These are phyloP conservation scores for Mycena pura DNA, from an alignment of 768 basidiomycete genomes.

Conservation along the genomic window DNA sequence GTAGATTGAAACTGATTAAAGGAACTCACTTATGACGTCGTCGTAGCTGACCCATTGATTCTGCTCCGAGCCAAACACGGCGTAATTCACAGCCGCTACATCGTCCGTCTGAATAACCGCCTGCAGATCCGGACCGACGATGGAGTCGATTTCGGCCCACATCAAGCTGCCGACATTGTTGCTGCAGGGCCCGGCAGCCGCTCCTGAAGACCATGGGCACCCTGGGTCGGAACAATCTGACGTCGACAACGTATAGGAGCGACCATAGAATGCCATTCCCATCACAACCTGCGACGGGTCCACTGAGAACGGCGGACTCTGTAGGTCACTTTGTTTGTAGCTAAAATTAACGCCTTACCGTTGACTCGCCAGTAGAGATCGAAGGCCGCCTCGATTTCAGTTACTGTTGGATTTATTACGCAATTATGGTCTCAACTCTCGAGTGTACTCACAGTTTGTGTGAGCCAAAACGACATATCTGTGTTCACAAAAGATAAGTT, in stretches of 20 bases:
- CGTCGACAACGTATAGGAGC: constrained; percentile 33
- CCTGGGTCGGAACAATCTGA: constrained; percentile 27
- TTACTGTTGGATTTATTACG: too few relatives aligned
- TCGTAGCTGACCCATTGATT: constrained; percentile 39
- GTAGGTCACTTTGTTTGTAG: too few relatives aligned
- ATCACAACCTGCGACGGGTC: constrained; percentile 17
- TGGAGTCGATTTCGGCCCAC: constrained; percentile 14
- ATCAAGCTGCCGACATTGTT: constrained; percentile 2
- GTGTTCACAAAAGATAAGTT: too few relatives aligned
- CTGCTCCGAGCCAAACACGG: constrained; percentile 17
- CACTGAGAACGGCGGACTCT: too few relatives aligned
- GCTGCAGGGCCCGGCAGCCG: constrained; percentile 20
- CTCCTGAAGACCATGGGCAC: constrained; percentile 26
- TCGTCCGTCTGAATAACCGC: constrained; percentile 23
- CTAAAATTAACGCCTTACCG: too few relatives aligned
- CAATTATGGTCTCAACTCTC: too few relatives aligned
- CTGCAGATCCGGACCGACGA: constrained; percentile 13
- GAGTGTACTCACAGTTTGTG: too few relatives aligned
- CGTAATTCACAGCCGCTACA: constrained; percentile 33
- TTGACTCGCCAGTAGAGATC: too few relatives aligned
- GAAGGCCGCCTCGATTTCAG: too few relatives aligned
- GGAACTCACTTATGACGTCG: constrained; percentile 22
- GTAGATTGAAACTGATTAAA: too few relatives aligned
- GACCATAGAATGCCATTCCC: constrained; percentile 36
- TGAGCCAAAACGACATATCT: too few relatives aligned